Conservation (phyloP, 495 filamentous ascomycete genomes). For the Hyaloscypha bicolor region DNA sequence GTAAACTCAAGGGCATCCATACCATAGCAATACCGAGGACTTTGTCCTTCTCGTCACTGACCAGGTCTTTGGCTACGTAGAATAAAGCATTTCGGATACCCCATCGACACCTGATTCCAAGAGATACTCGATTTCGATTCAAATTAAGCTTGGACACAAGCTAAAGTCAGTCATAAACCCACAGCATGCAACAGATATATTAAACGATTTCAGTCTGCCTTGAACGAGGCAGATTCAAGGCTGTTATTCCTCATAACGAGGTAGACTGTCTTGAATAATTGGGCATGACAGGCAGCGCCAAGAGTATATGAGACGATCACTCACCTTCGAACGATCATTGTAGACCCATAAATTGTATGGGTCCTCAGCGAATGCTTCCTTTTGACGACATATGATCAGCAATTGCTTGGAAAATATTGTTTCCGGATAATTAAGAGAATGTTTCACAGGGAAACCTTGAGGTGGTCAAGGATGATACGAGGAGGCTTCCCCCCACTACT, state of each 20-base stretch:
- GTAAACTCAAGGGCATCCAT: not conserved
- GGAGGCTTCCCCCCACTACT: not conserved
- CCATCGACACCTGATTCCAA: constrained; percentile 60
- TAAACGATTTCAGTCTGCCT: not conserved
- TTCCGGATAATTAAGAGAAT: constrained; percentile 37
- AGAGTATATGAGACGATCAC: constrained; percentile 9
- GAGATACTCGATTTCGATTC: constrained; percentile 27
- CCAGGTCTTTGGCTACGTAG: constrained; percentile 60
- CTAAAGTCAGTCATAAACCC: constrained; percentile 11
- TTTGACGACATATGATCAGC: not conserved
- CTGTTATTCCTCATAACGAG: not conserved
- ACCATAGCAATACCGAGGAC: constrained; percentile 62
- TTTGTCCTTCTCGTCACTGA: constrained; percentile 35
- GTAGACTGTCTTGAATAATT: not conserved
- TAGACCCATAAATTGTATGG: constrained; percentile 68
- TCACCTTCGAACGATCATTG: constrained; percentile 53
- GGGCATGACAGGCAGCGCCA: not conserved
- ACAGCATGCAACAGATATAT: not conserved
- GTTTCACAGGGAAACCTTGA: too few relatives aligned
- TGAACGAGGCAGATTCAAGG: not conserved
- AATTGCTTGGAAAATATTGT: constrained; percentile 52
- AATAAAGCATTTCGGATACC: constrained; percentile 65
- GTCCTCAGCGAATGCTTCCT: constrained; percentile 62
- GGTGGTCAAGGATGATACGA: too few relatives aligned
- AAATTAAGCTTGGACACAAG: constrained; percentile 25